A percentile compares a stretch with the other conserved stretches of the same genome.
Evolutionary conservation across 768 basidiomycete species (phyloP).

Genomic region (Boletales sp.): DNA sequence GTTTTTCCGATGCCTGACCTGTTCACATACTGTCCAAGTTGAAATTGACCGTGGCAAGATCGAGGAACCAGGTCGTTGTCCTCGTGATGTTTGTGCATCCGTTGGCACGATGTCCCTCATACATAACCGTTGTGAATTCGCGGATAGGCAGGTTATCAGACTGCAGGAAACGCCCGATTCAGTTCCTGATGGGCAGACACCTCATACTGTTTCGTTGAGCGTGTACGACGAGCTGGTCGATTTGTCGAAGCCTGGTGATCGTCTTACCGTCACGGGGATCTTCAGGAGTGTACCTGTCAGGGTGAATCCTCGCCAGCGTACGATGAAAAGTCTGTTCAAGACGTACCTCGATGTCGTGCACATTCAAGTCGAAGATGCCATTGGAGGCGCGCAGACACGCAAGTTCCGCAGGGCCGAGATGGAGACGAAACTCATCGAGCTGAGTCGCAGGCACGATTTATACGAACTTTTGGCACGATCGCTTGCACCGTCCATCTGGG

Average conservation of each 20-base stretch:
- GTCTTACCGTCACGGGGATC: constrained; percentile 87
- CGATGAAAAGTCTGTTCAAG: constrained; percentile 94
- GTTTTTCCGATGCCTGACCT: constrained; percentile 95
- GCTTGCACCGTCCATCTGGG: constrained; percentile 94
- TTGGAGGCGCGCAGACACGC: constrained; percentile 33
- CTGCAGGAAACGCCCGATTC: constrained; percentile 97
- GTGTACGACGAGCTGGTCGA: constrained; percentile 99
- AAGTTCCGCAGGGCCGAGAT: constrained; percentile 60
- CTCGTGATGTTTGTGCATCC: constrained; percentile 86
- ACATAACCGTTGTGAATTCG: constrained; percentile 96
- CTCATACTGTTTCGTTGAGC: constrained; percentile 93
- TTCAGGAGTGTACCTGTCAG: constrained; percentile 95
- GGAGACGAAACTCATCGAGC: constrained; percentile 70
- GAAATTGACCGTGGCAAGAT: constrained; percentile 99
- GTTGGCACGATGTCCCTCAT: constrained; percentile 91
- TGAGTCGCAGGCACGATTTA: constrained; percentile 73
- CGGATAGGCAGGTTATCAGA: constrained; percentile 91
- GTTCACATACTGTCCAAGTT: constrained; percentile 94
- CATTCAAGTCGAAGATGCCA: constrained; percentile 57
- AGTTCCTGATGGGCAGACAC: constrained; percentile 97
- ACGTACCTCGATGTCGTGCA: constrained; percentile 97
- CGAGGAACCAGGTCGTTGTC: constrained; percentile 87
- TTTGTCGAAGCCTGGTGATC: constrained; percentile 92
- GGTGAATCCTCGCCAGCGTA: constrained; percentile 86
- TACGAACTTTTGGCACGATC: constrained; percentile 84